Evolutionary conservation across 1,284 basidiomycete genomes (phyloP), one percentile per base, ranked within the genome.

Genomic region (Xerocomus minutiporus): DNA sequence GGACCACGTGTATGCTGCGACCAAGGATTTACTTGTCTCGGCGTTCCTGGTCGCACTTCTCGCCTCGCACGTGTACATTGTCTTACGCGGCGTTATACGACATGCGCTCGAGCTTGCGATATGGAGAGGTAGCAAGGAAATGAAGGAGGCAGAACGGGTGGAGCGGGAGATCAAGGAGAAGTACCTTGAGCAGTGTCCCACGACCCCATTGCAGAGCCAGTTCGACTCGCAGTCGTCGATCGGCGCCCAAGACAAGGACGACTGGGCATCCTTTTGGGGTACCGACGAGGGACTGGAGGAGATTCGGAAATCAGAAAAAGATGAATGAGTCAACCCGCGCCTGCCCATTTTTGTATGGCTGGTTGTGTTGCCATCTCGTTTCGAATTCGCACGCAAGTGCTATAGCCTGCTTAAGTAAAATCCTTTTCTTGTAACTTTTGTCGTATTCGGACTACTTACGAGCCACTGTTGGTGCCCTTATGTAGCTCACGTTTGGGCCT

Each of bases 11-110:
- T 35, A 53, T 34, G 71, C 71, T 26, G 77, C 76, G n/a, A 78
- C 76, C 44, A 63, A 74, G 57, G 73, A 82, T 55, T 65, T 88
- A 17, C 68, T 94, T 12, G 61, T 83, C 49, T 83, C 82, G 17
- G 84, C 92, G 25, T 71, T 86, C 23, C 73, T 94, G 32, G 75
- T 93, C 38, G 87, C 91, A 1, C 77, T 96, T 41, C 77, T 81
- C 3, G 86, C 91, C 12, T 87, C 83, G 39, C 93, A 96, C 69
- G 85, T 79, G n/a, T 93, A 85, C 71, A 73, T 93, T 56, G 58
- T 91, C 31, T 65, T 89, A 44, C 78, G 84, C 5, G 75, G 73
- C 17, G 56, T 81, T n/a, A 80, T 93, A 50, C 73, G 84, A 17
- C 86, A 84, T 58, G 58, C 91, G 25, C 74, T 91, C n/a, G 87